These are phyloP conservation scores for Rhododendron ovatum DNA, from an alignment of 148 eudicot genomes.

Conservation along the genomic window DNA sequence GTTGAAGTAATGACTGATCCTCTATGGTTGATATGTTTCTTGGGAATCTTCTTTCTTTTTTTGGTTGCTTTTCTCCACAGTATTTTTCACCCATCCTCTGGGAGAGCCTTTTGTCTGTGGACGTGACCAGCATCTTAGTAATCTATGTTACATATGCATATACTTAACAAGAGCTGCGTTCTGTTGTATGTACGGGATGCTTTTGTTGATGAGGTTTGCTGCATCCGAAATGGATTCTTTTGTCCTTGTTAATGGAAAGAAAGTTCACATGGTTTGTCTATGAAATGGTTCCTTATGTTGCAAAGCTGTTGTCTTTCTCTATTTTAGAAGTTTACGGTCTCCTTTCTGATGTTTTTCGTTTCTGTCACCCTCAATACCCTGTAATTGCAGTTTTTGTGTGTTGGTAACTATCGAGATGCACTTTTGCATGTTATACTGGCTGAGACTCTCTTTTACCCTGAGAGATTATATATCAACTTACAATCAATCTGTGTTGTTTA, in stretches of 20 bases:
- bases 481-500: neutral
- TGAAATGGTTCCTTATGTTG: neutral
- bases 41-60: constrained; percentile 12
- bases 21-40: constrained; percentile 21
- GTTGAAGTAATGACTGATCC: constrained; percentile 6
- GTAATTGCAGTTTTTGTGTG: neutral
- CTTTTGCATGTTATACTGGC: neutral
- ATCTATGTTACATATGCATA: constrained; percentile 17
- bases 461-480: neutral
- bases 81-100: constrained; percentile 3
- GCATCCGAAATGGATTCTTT: constrained; percentile 13
- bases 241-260: constrained; percentile 15
- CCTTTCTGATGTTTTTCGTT: neutral
- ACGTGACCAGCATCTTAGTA: constrained; percentile 6
- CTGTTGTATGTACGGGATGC: constrained; percentile 34
- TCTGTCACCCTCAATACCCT: neutral
- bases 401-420: neutral
- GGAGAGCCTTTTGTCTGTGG: constrained; percentile 11
- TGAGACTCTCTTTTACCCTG: neutral
- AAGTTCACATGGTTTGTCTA: constrained; percentile 9
- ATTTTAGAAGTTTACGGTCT: neutral
- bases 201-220: constrained; percentile 26
- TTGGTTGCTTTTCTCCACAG: constrained; percentile 15
- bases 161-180: constrained; percentile 3
- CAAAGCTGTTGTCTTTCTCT: neutral